Percentiles rank a stretch among this genome's conserved stretches.
Evolutionary conservation across 1,139 yeast species (phyloP).

Genomic region (Scheffersomyces titani): DNA sequence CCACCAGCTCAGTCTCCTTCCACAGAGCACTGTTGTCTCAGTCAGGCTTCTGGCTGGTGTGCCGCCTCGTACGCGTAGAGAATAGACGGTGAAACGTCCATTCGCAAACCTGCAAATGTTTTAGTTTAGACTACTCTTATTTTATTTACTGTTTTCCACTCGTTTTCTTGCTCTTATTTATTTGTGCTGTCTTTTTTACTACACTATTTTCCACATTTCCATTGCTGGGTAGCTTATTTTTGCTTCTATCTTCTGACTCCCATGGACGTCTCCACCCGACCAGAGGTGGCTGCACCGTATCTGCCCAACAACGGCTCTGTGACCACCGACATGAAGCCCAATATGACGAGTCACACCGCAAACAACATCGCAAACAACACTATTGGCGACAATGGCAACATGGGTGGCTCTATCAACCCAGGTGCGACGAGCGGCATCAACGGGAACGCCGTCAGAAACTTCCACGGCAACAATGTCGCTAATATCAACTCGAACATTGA

Average conservation of each 20-base stretch:
- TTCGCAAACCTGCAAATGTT: not conserved
- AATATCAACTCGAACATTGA: not conserved
- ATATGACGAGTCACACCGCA: not conserved
- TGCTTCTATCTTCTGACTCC: not conserved
- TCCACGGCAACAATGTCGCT: not conserved
- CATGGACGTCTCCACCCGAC: not conserved
- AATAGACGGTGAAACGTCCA: not conserved
- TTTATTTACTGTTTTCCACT: not conserved
- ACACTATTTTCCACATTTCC: not conserved
- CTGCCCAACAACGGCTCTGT: not conserved
- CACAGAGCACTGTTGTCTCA: not conserved
- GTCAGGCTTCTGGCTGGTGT: not conserved
- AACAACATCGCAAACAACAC: not conserved
- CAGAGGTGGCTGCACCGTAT: not conserved
- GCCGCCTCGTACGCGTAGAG: not conserved
- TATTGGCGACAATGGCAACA: too few species aligned
- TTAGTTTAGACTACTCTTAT: not conserved
- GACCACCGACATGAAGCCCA: not conserved
- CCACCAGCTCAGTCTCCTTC: not conserved
- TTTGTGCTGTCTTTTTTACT: not conserved
- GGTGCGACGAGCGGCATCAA: not conserved
- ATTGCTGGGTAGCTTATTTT: not conserved
- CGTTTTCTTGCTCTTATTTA: not conserved
- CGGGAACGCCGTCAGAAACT: not conserved
- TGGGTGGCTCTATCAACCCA: not conserved